Base-by-base conservation (phyloP, 1,284 basidiomycete genomes). In the Leccinum fallax region DNA sequence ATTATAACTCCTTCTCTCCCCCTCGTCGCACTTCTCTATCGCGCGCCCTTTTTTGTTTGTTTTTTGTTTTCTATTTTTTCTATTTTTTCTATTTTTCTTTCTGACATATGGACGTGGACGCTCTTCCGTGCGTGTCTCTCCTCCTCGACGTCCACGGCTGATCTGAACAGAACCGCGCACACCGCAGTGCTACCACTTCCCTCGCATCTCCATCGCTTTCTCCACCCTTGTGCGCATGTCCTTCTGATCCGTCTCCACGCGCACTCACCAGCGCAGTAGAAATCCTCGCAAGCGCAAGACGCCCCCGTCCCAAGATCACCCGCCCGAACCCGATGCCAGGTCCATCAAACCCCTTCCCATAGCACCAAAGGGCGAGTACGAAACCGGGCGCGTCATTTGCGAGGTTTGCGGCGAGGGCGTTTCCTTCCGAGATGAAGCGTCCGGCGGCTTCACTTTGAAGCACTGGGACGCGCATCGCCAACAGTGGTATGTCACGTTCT, bases 381-480 rank as follows among this genome's bases (percentile, higher is more conserved):
- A 84, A 67, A 80, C 83, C 2, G 87, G 88, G 10, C 81, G 81
- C 58, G 83, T 90, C 63, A 80, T 81, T 58, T 91, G 89, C 74
- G 83, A 85, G 62, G 76, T 79, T 4, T 91, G 89, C 69, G 82
- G 83, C 10, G 76, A 80, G 32, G 76, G 79, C 16, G 81, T 91
- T 53, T 83, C 86, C 8, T 87, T 89, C 72, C 80, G 87, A 40
- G 86, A 91, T 71, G 84, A 84, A 60, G 72, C 74, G 16, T 81
- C 83, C 32, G 83, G 85, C 1, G 81, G 74, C 5, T 89, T 90
- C 71, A 88, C 87, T 51, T 76, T 86, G 55, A 82, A 84, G 67
- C 83, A 85, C 61, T 90, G 89, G 89, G 85, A 90, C 55, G 81
- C 83, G 5, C 89, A 91, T 73, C 82, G 83, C 7, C 73, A 77